Evolutionary conservation across 2,329 filamentous ascomycete genomes (phyloP).

Genomic region (Cladosporium sp.): DNA sequence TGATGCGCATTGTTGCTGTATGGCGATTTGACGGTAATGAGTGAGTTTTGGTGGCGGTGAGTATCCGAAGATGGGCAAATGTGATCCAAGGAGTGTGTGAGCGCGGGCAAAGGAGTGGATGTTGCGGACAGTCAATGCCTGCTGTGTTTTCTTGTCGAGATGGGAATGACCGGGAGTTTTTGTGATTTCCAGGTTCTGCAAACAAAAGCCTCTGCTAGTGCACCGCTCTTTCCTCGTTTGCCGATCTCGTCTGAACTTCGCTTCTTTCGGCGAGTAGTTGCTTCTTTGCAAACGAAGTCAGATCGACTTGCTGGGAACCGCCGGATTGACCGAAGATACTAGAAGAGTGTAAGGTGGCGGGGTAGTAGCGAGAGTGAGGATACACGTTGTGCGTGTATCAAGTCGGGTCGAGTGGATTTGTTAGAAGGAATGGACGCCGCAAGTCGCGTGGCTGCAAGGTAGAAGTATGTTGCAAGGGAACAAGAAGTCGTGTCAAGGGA

Average conservation of each 20-base stretch:
- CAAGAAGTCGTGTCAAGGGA: conserved; percentile 1
- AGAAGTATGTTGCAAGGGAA: neutral
- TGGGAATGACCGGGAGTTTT: neutral
- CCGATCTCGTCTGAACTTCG: neutral
- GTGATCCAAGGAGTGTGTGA: neutral
- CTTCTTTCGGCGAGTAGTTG: neutral
- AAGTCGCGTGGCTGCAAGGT: conserved; percentile 5
- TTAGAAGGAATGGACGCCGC: conserved; percentile 10
- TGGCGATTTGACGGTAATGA: neutral
- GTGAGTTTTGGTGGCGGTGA: neutral
- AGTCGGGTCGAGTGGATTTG: neutral
- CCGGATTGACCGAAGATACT: neutral
- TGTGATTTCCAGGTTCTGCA: neutral
- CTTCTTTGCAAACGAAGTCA: neutral
- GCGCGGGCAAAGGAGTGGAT: neutral
- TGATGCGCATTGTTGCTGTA: conserved; percentile 14
- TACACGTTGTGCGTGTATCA: neutral
- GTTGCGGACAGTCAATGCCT: conserved; percentile 3
- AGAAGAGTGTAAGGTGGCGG: conserved; percentile 5
- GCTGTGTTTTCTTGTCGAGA: neutral
- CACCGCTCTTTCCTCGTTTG: conserved; percentile 3
- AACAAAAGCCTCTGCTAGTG: conserved; percentile 1
- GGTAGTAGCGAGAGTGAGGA: neutral
- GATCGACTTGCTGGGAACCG: neutral
- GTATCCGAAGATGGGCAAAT: neutral